These are phyloP conservation scores for Mycena metata DNA, from an alignment of 768 basidiomycete species.

Conservation along the genomic window DNA sequence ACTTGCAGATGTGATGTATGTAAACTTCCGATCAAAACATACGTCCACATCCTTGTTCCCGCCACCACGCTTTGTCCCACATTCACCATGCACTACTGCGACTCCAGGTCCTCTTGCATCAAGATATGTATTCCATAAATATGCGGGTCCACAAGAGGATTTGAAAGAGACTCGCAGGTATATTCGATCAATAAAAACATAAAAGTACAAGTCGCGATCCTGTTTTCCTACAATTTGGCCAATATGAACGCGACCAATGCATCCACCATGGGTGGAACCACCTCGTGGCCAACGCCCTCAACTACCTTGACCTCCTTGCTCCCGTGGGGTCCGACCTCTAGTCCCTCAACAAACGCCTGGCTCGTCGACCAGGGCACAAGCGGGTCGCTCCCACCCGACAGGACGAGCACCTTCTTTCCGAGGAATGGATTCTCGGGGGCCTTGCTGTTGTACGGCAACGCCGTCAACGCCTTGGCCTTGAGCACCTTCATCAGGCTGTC, in stretches of 20 bases:
- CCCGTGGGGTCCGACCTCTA: constrained; percentile 68
- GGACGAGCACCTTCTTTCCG: constrained; percentile 80
- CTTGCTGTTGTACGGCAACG: constrained; percentile 54
- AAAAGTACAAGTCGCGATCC: too few relatives aligned
- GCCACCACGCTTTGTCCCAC: too few relatives aligned
- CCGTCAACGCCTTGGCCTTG: constrained; percentile 59
- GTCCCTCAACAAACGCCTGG: constrained; percentile 64
- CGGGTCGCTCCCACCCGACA: constrained; percentile 75
- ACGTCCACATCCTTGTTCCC: too few relatives aligned
- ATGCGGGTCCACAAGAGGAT: too few relatives aligned
- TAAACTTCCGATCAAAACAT: too few relatives aligned
- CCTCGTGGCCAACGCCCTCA: constrained; percentile 71
- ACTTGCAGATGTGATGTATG: too few relatives aligned
- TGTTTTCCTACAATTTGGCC: too few relatives aligned
- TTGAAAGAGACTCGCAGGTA: too few relatives aligned
- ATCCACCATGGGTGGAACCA: constrained; percentile 71
- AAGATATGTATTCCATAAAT: too few relatives aligned
- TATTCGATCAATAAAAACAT: too few relatives aligned
- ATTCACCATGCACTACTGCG: too few relatives aligned
- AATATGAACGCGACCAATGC: constrained; percentile 56
- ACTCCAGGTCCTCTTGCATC: too few relatives aligned
- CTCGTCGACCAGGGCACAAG: constrained; percentile 78
- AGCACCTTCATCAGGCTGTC: constrained; percentile 63
- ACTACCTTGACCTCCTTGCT: constrained; percentile 69
- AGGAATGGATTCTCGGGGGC: constrained; percentile 68